Evolutionary conservation across 192 early-diverging fungal genomes (phyloP), one percentile per base, ranked within the genome.

Genomic region (Linnemannia elongata): DNA sequence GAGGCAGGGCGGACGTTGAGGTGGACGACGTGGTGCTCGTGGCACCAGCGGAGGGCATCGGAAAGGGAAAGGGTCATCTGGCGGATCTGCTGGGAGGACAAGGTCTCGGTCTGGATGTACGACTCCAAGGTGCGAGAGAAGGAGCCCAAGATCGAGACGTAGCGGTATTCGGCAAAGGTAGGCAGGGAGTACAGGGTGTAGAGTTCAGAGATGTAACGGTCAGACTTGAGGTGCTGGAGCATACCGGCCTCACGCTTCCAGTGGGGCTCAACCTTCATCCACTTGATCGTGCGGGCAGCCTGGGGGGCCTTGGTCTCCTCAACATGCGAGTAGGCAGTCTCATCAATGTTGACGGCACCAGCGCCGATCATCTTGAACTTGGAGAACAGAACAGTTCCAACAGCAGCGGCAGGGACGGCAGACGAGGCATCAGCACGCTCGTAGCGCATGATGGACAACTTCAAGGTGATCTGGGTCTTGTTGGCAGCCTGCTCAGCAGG

Each of bases 221-320:
- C 85, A 66, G 85, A 87, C 76, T 81, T 81, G 69, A 87, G 75
- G 52, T 87, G 85, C 72, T 87, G 85, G 63, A 87, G 85, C 85
- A 87, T 87, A 81, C 85, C 85, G 52, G 85, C 85, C 79, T 87
- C 85, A 75, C 85, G 85, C 68, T 87, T 87, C 85, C 85, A 87
- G 85, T 87, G 85, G 42, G 80, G 76, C 79, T 87, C 85, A 20
- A 70, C 73, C 85, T 87, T 87, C 85, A 87, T 87, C 85, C 85
- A 87, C 57, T 87, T 87, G 76, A 87, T 30, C 18, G 85, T 87
- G 63, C 85, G 85, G 63, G 76, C 76, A 27, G 85, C 75, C n/a
- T 72, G 57, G 36, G 82, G 57, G 30, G 76, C 41, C 80, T 87
- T 87, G 76, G 63, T 45, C 72, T 87, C 85, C 44, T 87, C 85